Evolutionary conservation across 2,329 filamentous ascomycete genomes (phyloP).

Genomic region (Epicoccum sorghinum): DNA sequence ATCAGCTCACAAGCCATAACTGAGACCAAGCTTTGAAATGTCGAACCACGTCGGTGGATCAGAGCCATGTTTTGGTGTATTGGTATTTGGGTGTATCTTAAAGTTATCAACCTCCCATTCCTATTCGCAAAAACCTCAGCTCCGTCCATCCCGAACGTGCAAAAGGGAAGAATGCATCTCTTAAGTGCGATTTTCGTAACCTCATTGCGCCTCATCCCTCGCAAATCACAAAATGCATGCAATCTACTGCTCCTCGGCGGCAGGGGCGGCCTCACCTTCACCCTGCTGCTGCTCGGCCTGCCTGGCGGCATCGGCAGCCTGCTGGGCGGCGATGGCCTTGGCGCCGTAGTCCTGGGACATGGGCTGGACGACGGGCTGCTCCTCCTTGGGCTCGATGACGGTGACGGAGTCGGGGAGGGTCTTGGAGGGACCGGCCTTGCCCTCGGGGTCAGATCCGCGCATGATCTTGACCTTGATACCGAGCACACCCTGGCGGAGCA

Average conservation of each 20-base stretch:
- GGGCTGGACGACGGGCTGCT: constrained; percentile 92
- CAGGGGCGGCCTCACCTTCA: constrained; percentile 54
- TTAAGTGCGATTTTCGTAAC: constrained; percentile 38
- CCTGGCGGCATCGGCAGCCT: constrained; percentile 68
- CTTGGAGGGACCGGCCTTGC: constrained; percentile 98
- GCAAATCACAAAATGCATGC: constrained; percentile 18
- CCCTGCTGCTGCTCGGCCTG: constrained; percentile 62
- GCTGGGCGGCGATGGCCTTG: constrained; percentile 76
- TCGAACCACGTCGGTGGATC: constrained; percentile 23
- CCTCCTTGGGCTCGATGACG: constrained; percentile 99
- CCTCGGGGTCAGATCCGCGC: constrained; percentile 98
- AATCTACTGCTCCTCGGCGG: constrained; percentile 39
- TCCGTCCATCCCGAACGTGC: constrained; percentile 38
- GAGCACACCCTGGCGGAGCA: constrained; percentile 98
- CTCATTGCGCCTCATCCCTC: constrained; percentile 31
- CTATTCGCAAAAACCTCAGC: constrained; percentile 30
- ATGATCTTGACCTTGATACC: constrained; percentile 99
- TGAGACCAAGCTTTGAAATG: not conserved
- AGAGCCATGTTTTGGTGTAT: constrained; percentile 34
- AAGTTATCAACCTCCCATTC: constrained; percentile 20
- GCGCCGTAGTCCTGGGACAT: constrained; percentile 98
- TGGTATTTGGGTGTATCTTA: constrained; percentile 38
- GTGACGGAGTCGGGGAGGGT: constrained; percentile 97
- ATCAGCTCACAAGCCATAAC: not conserved
- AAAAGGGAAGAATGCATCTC: constrained; percentile 38